These are phyloP conservation scores for Boletus coccyginus DNA, from an alignment of 768 basidiomycete species.

Conservation along the genomic window DNA sequence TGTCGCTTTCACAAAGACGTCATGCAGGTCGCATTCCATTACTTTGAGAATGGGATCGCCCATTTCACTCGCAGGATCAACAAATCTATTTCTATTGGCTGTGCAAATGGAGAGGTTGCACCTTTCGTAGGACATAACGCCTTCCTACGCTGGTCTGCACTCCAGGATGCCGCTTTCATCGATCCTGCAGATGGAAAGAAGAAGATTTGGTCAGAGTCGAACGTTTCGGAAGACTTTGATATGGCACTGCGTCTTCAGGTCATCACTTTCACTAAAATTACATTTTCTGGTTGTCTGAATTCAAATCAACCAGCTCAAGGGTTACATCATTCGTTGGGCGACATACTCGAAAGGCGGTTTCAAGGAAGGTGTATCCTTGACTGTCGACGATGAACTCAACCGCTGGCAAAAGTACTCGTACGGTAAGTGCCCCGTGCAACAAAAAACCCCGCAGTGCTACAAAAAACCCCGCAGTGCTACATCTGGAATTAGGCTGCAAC, in stretches of 20 bases:
- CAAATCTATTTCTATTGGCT: conserved; percentile 74
- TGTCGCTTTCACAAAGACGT: conserved; percentile 49
- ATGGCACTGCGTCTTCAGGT: conserved; percentile 58
- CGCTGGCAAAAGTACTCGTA: conserved; percentile 91
- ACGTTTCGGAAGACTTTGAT: conserved; percentile 71
- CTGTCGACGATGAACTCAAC: conserved; percentile 88
- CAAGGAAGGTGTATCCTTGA: conserved; percentile 90
- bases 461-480: conserved; percentile 27
- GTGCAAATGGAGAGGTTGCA: conserved; percentile 72
- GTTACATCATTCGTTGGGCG: conserved; percentile 52
- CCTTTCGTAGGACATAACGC: conserved; percentile 89
- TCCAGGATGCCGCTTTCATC: conserved; percentile 82
- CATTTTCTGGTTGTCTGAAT: conserved; percentile 58
- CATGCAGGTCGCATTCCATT: conserved; percentile 86
- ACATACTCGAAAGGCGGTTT: conserved; percentile 85
- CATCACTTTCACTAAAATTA: conserved; percentile 8
- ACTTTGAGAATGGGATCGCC: conserved; percentile 91
- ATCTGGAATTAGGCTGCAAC: conserved; percentile 19
- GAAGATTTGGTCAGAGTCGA: conserved; percentile 69
- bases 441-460: conserved; percentile 27
- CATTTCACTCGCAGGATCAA: conserved; percentile 92
- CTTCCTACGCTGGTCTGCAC: conserved; percentile 84
- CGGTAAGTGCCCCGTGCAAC: conserved; percentile 42
- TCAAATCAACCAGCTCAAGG: conserved; percentile 27
- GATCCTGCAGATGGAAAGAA: conserved; percentile 54